Evolutionary conservation across 306 rosid genomes (phyloP).

Genomic region (Fragaria ananassa): DNA sequence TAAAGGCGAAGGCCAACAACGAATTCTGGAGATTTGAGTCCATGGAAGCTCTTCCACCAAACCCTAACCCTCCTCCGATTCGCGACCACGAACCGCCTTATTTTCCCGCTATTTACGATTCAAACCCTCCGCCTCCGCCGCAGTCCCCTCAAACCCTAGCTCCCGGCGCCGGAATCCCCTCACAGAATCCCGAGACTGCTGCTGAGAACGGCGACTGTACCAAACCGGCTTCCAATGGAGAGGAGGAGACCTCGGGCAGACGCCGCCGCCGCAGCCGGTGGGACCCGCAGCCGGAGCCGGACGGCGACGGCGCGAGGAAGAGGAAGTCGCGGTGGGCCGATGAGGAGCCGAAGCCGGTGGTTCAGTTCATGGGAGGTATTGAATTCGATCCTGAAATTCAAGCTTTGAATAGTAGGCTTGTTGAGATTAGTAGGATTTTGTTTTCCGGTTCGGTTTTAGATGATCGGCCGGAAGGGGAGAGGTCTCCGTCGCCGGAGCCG

Average conservation of each 20-base stretch:
- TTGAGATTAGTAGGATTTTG: slow-evolving; percentile 89
- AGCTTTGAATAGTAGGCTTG: slow-evolving; percentile 84
- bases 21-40: too few relatives aligned
- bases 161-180: not conserved
- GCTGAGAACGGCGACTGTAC: not conserved
- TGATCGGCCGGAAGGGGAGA: slow-evolving; percentile 90
- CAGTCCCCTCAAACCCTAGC: not conserved
- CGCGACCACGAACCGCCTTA: too few relatives aligned
- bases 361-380: slow-evolving; percentile 94
- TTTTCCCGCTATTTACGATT: too few relatives aligned
- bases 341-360: slow-evolving; percentile 83
- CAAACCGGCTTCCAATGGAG: slow-evolving; percentile 35
- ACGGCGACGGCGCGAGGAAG: slow-evolving; percentile 68
- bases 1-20: too few relatives aligned
- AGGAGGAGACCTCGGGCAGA: slow-evolving; percentile 83
- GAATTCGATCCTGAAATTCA: slow-evolving; percentile 96
- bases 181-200: not conserved
- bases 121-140: too few relatives aligned
- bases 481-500: slow-evolving; percentile 97
- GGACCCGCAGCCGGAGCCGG: slow-evolving; percentile 95
- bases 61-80: too few relatives aligned
- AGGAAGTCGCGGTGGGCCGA: slow-evolving; percentile 95
- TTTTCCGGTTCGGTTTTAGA: slow-evolving; percentile 88
- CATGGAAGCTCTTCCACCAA: too few relatives aligned
- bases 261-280: slow-evolving; percentile 87